Evolutionary conservation across 495 filamentous ascomycete species (phyloP).

Genomic region (Extremus antarcticus): DNA sequence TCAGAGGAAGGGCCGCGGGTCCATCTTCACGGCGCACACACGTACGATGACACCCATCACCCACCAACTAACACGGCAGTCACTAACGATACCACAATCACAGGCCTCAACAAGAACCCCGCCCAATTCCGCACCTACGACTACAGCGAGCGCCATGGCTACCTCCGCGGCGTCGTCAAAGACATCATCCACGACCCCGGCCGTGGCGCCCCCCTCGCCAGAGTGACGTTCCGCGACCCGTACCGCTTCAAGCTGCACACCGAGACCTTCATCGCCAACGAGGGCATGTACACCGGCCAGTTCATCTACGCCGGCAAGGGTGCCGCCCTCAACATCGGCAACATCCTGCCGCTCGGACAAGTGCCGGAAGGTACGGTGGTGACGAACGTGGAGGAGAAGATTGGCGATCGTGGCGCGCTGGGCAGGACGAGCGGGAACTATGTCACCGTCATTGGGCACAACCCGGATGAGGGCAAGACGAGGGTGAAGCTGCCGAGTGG

Average conservation of each 20-base stretch:
- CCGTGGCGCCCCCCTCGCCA: constrained; percentile 93
- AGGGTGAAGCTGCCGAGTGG: constrained; percentile 97
- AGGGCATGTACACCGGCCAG: constrained; percentile 99
- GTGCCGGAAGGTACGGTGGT: constrained; percentile 98
- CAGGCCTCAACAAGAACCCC: constrained; percentile 65
- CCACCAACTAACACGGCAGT: background rate
- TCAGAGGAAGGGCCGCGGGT: constrained; percentile 80
- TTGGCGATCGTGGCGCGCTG: constrained; percentile 88
- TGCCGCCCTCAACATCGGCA: constrained; percentile 87
- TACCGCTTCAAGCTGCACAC: constrained; percentile 59
- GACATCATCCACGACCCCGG: constrained; percentile 99
- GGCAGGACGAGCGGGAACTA: constrained; percentile 98
- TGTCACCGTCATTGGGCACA: constrained; percentile 96
- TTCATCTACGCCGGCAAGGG: constrained; percentile 99
- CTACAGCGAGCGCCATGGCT: constrained; percentile 91
- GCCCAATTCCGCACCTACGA: constrained; percentile 94
- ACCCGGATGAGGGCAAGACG: constrained; percentile 98
- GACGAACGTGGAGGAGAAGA: constrained; percentile 98
- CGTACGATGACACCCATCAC: constrained; percentile 29
- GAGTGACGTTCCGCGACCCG: constrained; percentile 89
- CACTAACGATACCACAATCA: background rate
- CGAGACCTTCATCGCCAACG: constrained; percentile 86
- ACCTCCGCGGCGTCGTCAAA: constrained; percentile 92
- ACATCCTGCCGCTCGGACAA: constrained; percentile 84
- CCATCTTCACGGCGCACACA: constrained; percentile 93